phyloP scores from a whole-genome alignment of 768 basidiomycete genomes.

The Tulasnella sp. region DNA sequence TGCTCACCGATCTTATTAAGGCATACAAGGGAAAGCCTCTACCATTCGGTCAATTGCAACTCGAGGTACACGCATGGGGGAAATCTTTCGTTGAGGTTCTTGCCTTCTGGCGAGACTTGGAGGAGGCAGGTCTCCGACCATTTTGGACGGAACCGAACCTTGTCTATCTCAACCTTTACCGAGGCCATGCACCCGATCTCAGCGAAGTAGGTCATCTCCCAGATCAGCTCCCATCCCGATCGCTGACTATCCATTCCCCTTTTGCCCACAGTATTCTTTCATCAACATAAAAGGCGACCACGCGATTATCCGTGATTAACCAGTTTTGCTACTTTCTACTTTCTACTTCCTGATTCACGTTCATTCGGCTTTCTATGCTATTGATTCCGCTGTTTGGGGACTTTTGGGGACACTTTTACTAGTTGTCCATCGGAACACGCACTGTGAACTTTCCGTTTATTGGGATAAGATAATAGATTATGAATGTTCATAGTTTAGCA shows the following conservation, averaged over 20 bases:
- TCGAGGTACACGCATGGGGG: conserved; percentile 21
- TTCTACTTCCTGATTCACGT: not conserved
- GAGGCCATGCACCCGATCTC: conserved; percentile 13
- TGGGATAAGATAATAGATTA: not conserved
- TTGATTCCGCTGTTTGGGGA: not conserved
- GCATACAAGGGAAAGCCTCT: conserved; percentile 14
- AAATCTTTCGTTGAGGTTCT: conserved; percentile 15
- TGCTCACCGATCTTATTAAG: conserved; percentile 17
- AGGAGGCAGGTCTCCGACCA: conserved; percentile 20
- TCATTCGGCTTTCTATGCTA: not conserved
- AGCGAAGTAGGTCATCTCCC: conserved; percentile 10
- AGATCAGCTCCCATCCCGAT: not conserved
- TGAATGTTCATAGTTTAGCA: conserved; percentile 17
- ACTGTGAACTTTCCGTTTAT: not conserved
- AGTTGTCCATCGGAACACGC: no score
- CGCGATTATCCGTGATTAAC: conserved; percentile 6
- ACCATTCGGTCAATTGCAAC: conserved; percentile 23
- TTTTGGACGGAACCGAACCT: conserved; percentile 19
- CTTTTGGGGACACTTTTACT: no score
- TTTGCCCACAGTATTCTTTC: conserved; percentile 18
- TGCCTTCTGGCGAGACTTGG: conserved; percentile 13
- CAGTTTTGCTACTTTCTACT: not conserved
- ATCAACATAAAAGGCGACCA: conserved; percentile 21
- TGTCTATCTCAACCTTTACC: conserved; percentile 18
- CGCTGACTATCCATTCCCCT: not conserved